Conservation (phyloP, 192 early-diverging fungal species). For the Backusella macrospora region DNA sequence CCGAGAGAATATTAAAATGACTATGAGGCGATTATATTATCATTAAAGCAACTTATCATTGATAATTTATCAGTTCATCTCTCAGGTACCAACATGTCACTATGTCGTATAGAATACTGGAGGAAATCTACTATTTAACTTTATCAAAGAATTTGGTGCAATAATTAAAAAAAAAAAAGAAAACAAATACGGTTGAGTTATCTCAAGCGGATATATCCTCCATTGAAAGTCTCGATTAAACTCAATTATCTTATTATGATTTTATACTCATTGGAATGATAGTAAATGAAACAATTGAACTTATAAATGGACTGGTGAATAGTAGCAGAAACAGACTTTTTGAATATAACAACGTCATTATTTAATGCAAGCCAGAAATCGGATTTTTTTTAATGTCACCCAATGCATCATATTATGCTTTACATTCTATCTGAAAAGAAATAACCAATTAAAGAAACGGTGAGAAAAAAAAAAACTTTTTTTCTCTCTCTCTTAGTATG, state of each 20-base stretch:
- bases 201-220: constrained; percentile 43
- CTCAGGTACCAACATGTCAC: constrained; percentile 69
- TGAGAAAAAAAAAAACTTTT: constrained; percentile 18
- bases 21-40: constrained; percentile 78
- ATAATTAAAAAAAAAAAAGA: constrained; percentile 52
- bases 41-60: constrained; percentile 65
- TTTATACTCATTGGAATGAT: constrained; percentile 68
- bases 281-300: constrained; percentile 52
- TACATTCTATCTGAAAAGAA: background rate
- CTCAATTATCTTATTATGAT: constrained; percentile 72
- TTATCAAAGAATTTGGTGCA: constrained; percentile 79
- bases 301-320: constrained; percentile 25
- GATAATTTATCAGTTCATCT: constrained; percentile 58
- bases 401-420: background rate
- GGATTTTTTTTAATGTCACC: background rate
- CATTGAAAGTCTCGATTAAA: constrained; percentile 59
- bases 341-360: background rate
- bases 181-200: constrained; percentile 46
- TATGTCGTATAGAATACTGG: constrained; percentile 73
- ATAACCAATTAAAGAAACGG: constrained; percentile 34
- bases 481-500: background rate
- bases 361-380: background rate
- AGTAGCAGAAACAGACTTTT: background rate
- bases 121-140: constrained; percentile 65
- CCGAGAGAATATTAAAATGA: constrained; percentile 58